Conservation (phyloP, 768 basidiomycete species). For the Termitomyces sp. region DNA sequence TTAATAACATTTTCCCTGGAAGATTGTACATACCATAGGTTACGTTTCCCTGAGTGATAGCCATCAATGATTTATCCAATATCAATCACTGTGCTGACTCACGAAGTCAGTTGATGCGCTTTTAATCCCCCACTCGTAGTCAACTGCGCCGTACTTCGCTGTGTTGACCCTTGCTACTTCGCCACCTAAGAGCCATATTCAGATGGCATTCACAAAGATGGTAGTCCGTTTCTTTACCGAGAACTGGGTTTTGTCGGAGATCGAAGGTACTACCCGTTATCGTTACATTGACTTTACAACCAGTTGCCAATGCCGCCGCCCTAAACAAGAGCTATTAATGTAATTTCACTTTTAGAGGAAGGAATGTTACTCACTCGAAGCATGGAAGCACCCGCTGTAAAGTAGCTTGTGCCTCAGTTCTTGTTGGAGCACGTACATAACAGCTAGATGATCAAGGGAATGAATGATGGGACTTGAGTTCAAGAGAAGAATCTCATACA, state of each 20-base stretch:
- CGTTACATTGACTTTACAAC: conserved; percentile 17
- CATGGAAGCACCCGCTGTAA: conserved; percentile 62
- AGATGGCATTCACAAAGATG: not conserved
- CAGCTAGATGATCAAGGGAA: conserved; percentile 35
- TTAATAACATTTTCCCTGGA: not conserved
- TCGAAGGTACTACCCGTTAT: conserved; percentile 12
- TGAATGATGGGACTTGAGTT: not conserved
- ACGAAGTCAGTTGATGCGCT: conserved; percentile 83
- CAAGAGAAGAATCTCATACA: conserved; percentile 31
- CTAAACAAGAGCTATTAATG: conserved; percentile 2
- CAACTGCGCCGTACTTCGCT: conserved; percentile 57
- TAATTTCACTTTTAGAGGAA: not conserved
- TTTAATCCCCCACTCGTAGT: conserved; percentile 62
- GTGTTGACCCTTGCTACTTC: conserved; percentile 60
- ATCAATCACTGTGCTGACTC: conserved; percentile 22
- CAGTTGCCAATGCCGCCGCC: conserved; percentile 19
- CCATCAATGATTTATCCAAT: not conserved
- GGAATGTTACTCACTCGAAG: conserved; percentile 22
- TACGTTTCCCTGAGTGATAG: conserved; percentile 54
- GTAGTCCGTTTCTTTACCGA: conserved; percentile 29
- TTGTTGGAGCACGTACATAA: conserved; percentile 68
- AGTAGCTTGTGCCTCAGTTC: conserved; percentile 53
- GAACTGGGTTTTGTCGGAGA: conserved; percentile 27
- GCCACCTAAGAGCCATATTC: conserved; percentile 35
- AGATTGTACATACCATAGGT: conserved; percentile 52